Evolutionary conservation across 257 asterid genomes (phyloP).

Genomic region (Nicotiana knightiana): DNA sequence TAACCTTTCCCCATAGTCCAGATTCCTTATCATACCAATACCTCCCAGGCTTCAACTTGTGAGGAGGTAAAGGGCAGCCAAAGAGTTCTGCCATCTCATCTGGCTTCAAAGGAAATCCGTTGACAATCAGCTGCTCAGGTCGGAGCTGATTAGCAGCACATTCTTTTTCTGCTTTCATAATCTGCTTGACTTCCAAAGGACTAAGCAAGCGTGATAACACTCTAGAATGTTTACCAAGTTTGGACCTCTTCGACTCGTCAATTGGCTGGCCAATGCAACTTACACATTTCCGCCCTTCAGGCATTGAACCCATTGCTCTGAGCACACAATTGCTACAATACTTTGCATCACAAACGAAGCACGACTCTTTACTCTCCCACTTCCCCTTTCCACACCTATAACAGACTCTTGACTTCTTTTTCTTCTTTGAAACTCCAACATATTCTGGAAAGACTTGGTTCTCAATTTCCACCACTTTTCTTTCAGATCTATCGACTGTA

Average conservation of each 20-base stretch:
- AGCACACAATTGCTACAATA: slow-evolving; percentile 91
- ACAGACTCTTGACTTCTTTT: slow-evolving; percentile 63
- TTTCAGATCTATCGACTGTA: slow-evolving; percentile 54
- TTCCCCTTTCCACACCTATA: slow-evolving; percentile 84
- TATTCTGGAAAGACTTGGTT: slow-evolving; percentile 60
- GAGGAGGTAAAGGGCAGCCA: slow-evolving; percentile 74
- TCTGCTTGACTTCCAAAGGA: slow-evolving; percentile 90
- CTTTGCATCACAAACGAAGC: slow-evolving; percentile 76
- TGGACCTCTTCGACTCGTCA: slow-evolving; percentile 64
- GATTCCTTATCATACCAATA: slow-evolving; percentile 98
- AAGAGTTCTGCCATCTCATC: slow-evolving; percentile 84
- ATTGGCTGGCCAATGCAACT: slow-evolving; percentile 84
- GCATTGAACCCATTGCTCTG: slow-evolving; percentile 98
- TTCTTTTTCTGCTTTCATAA: slow-evolving; percentile 82
- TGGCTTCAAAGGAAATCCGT: slow-evolving; percentile 67
- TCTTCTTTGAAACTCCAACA: slow-evolving; percentile 54
- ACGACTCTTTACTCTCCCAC: slow-evolving; percentile 83
- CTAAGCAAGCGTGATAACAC: slow-evolving; percentile 63
- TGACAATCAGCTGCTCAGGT: slow-evolving; percentile 84
- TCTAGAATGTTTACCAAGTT: slow-evolving; percentile 73
- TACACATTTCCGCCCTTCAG: slow-evolving; percentile 93
- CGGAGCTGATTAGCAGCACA: slow-evolving; percentile 89
- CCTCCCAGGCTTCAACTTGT: slow-evolving; percentile 78
- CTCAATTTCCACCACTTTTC: slow-evolving; percentile 38
- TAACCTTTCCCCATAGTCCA: slow-evolving; percentile 93